A percentile compares a stretch with the other conserved stretches of the same genome.
Evolutionary conservation across 352 stramenopile genomes (phyloP).

Genomic region (Phytophthora citricola): DNA sequence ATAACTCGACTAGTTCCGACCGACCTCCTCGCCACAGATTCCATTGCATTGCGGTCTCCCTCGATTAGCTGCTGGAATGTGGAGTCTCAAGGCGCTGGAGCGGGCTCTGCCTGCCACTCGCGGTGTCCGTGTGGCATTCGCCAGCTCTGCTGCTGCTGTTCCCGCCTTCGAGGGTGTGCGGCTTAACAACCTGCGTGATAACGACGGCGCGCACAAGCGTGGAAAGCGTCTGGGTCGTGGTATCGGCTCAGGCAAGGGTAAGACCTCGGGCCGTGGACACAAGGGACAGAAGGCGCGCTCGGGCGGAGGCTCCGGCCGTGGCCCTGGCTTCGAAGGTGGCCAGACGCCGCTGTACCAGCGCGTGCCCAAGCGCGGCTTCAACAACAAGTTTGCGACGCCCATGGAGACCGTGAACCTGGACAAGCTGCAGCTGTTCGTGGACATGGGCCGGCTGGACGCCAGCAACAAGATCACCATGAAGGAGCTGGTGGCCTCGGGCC

Average conservation of each 20-base stretch:
- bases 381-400: slow-evolving; percentile 92
- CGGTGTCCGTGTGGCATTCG: slow-evolving; percentile 35
- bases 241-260: slow-evolving; percentile 93
- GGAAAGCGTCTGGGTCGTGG: slow-evolving; percentile 92
- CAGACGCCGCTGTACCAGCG: slow-evolving; percentile 98
- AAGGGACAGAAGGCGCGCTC: slow-evolving; percentile 97
- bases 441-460: slow-evolving; percentile 95
- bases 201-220: slow-evolving; percentile 89
- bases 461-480: slow-evolving; percentile 95
- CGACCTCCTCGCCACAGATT: slow-evolving; percentile 23
- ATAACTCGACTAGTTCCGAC: slow-evolving; percentile 20
- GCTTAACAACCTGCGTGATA: slow-evolving; percentile 89
- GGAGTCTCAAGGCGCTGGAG: slow-evolving; percentile 66
- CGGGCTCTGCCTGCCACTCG: slow-evolving; percentile 49
- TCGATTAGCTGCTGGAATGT: slow-evolving; percentile 37
- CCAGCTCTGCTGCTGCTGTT: slow-evolving; percentile 60
- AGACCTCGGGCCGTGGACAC: slow-evolving; percentile 96
- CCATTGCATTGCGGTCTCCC: slow-evolving; percentile 14
- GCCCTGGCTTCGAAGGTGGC: slow-evolving; percentile 96
- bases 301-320: slow-evolving; percentile 82
- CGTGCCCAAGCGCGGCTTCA: slow-evolving; percentile 98
- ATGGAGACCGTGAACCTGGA: slow-evolving; percentile 95
- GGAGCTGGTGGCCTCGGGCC: slow-evolving; percentile 84
- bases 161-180: slow-evolving; percentile 54
- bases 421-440: slow-evolving; percentile 96